Base-by-base conservation (phyloP, 805 yeast genomes). In the Danielia oregonensis region DNA sequence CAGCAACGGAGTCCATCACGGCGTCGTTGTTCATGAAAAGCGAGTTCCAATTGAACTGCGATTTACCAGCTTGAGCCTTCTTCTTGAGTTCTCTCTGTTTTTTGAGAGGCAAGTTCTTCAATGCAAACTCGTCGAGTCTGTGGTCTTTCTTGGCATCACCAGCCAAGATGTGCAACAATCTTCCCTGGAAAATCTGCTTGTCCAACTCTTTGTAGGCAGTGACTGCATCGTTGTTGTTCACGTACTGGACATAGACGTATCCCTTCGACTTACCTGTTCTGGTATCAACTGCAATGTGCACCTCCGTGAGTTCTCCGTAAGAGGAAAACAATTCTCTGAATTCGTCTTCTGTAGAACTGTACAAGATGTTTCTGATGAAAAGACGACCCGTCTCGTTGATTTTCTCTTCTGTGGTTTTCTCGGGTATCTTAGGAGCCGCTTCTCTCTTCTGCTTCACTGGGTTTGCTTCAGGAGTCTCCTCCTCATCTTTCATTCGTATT, bases 41-140 rank as follows among this genome's bases (percentile, higher is more conserved):
- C 0, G 97, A 86, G 54, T 89, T 93, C 98, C 98, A 93, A 49
- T 89, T 79, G 61, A 93, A 93, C 50, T 87, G 91, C 32, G 79
- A 75, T 56, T 82, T 86, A 1, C 93, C 63, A 1, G 98, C 97
- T 51, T 80, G 84, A 21, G 79, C 82, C 54, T 86, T 87, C 49
- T 82, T 78, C 58, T 82, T 86, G 52, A 93, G 64, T 52, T 87
- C 95, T 39, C 78, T 72, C 62, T 89, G 97, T 49, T 89, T 89
- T 61, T 93, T 93, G 48, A 93, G 67, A 4, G 98, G 97, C 61
- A 93, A 66, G 57, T 91, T 88, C 48, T 86, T 82, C 40, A 93
- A 60, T 43, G 88, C 97, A 59, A 86, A 87, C 55, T 93, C 98
- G 57, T 88, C 96, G 28, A 93, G 63, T 37, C 78, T 72, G 54